Conservation (phyloP, 2,329 filamentous ascomycete genomes). For the Fusarium fujikuroi region DNA sequence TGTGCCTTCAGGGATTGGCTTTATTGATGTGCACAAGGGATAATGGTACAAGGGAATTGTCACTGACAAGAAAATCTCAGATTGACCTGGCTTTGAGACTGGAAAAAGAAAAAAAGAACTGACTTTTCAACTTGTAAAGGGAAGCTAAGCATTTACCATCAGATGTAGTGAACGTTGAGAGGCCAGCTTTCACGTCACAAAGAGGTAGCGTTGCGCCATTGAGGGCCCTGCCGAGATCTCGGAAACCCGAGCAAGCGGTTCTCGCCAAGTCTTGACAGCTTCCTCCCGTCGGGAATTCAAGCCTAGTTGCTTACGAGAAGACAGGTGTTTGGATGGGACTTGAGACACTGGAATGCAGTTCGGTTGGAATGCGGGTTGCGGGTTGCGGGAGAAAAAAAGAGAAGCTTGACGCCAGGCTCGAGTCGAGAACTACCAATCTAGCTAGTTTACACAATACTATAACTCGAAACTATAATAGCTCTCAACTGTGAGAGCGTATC, state of each 20-base stretch:
- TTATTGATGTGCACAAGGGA: background rate
- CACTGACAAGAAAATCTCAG: background rate
- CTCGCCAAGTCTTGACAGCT: conserved; percentile 13
- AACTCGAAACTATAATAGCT: background rate
- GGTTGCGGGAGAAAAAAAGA: conserved; percentile 14
- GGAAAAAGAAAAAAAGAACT: background rate
- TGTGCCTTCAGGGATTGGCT: background rate
- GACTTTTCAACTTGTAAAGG: background rate
- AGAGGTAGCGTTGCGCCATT: conserved; percentile 22
- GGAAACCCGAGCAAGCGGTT: conserved; percentile 19
- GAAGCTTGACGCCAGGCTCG: conserved; percentile 14
- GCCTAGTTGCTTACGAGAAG: background rate
- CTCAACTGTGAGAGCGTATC: conserved; percentile 2
- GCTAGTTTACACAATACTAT: background rate
- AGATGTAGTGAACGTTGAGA: background rate
- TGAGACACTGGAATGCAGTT: conserved; percentile 11
- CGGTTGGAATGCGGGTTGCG: conserved; percentile 26
- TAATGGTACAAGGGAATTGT: background rate
- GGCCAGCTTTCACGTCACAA: background rate
- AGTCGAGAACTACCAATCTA: background rate
- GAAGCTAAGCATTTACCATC: background rate
- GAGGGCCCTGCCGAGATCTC: conserved; percentile 18
- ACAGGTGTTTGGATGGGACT: background rate
- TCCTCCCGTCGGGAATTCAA: background rate
- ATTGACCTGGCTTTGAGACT: background rate